Conservation (phyloP, 2,329 filamentous ascomycete species). For the Colletotrichum navitas region DNA sequence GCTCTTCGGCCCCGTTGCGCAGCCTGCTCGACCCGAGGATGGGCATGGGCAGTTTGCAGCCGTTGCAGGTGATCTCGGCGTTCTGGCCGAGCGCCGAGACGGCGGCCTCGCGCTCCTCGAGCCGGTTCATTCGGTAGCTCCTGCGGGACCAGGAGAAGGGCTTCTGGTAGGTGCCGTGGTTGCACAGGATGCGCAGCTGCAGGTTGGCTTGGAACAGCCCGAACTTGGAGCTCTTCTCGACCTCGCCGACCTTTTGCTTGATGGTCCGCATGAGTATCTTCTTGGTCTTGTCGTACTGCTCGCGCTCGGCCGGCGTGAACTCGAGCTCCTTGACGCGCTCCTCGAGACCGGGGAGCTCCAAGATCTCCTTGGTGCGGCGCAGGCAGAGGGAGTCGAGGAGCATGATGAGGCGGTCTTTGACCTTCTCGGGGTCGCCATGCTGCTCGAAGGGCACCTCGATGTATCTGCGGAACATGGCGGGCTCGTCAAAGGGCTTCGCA, state of each 20-base stretch:
- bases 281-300: slow-evolving; percentile 54
- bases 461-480: slow-evolving; percentile 56
- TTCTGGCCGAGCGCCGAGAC: slow-evolving; percentile 43
- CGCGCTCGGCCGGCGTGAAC: slow-evolving; percentile 48
- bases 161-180: slow-evolving; percentile 63
- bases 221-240: slow-evolving; percentile 53
- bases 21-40: slow-evolving; percentile 45
- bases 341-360: slow-evolving; percentile 51
- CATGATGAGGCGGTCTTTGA: slow-evolving; percentile 49
- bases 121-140: slow-evolving; percentile 30
- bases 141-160: slow-evolving; percentile 57
- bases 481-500: slow-evolving; percentile 56
- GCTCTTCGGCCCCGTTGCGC: slow-evolving; percentile 43
- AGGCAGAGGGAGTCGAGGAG: slow-evolving; percentile 57
- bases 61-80: slow-evolving; percentile 47
- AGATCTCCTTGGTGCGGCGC: slow-evolving; percentile 56
- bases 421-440: slow-evolving; percentile 34
- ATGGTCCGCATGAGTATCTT: slow-evolving; percentile 55
- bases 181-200: slow-evolving; percentile 62
- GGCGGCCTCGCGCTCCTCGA: slow-evolving; percentile 51
- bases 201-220: slow-evolving; percentile 61
- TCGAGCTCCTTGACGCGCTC: slow-evolving; percentile 46
- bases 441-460: slow-evolving; percentile 57
- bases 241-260: slow-evolving; percentile 52
- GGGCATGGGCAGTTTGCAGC: slow-evolving; percentile 52